Conservation (phyloP, 2,329 filamentous ascomycete species). For the Microcyclosporella mali region DNA sequence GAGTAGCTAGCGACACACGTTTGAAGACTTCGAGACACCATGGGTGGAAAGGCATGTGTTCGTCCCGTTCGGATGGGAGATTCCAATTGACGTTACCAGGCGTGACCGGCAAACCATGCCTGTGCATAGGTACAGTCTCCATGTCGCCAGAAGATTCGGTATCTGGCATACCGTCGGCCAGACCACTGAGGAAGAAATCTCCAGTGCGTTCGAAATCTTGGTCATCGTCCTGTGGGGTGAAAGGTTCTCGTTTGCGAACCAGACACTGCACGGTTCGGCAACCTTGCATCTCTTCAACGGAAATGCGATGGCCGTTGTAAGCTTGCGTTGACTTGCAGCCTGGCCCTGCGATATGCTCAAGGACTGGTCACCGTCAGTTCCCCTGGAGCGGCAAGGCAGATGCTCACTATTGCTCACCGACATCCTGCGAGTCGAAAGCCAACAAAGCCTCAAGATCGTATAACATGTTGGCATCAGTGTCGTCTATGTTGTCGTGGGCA, state of each 20-base stretch:
- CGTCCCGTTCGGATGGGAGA: not conserved
- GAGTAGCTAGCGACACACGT: not conserved
- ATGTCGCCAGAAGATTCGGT: not conserved
- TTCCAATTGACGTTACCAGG: not conserved
- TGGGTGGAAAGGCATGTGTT: slow-evolving; percentile 14
- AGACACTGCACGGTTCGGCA: slow-evolving; percentile 12
- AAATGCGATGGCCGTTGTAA: slow-evolving; percentile 13
- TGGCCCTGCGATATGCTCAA: slow-evolving; percentile 15
- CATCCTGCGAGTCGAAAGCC: too few relatives aligned
- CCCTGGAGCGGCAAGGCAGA: too few relatives aligned
- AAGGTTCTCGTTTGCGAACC: slow-evolving; percentile 1
- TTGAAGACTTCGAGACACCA: slow-evolving; percentile 13
- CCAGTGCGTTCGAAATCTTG: slow-evolving; percentile 6
- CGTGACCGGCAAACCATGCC: slow-evolving; percentile 4
- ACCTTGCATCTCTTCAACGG: slow-evolving; percentile 10
- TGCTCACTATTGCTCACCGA: too few relatives aligned
- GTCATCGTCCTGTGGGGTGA: slow-evolving; percentile 3
- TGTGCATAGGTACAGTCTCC: slow-evolving; percentile 1
- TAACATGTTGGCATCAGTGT: too few relatives aligned
- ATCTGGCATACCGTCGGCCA: slow-evolving; percentile 5
- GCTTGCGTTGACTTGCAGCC: slow-evolving; percentile 2
- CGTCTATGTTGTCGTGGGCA: too few relatives aligned
- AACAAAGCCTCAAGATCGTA: too few relatives aligned
- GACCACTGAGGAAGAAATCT: slow-evolving; percentile 5
- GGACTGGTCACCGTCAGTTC: not conserved